Base-by-base conservation (phyloP, 225 moss, liverwort and hornwort genomes). In the Rhytidiadelphus loreus region DNA sequence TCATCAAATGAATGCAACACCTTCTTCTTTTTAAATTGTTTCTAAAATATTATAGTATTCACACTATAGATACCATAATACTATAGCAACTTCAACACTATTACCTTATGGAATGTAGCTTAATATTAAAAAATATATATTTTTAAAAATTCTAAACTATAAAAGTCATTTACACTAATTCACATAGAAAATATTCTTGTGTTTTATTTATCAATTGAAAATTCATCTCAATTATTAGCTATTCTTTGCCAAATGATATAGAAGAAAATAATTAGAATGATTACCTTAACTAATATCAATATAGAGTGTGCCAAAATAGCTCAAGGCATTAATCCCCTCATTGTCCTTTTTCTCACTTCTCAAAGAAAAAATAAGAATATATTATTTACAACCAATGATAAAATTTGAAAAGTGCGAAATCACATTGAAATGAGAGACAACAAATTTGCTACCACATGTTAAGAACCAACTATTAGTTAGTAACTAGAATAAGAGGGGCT, bases 401-500 rank as follows among this genome's bases (percentile, higher is more conserved):
- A 25, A 41, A 24, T 25, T 70, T 20, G 6, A 6, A 35, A 37
- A 37, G 11, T 37, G 0, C 24, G 25, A 70, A 41, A 14, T 41
- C 3, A 24, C 13, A 25, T 41, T 70, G 0, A 8, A 70, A 70
- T 41, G 8, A 41, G 13, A 41, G 22, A n/a, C 13, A 2, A 24
- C 24, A 39, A 69, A 8, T 69, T 39, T 23, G 4, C 8, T 69
- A 13, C 1, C 0, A 69, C 13, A 24, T 2, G 8, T 69, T 4
- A 7, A 13, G 4, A 13, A 68, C 7, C 68, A 68, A 66, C 23
- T n/a, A n/a, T n/a, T n/a, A n/a, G n/a, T n/a, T n/a, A n/a, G n/a
- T 41, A 24, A 41, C 14, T 1, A 24, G 0, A 25, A 15, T 41
- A 15, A 5, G 0, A 3, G 5, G 3, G 25, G 0, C 5, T 41